phyloP scores from a whole-genome alignment of 192 early-diverging fungal genomes.

The Powellomyces hirtus region DNA sequence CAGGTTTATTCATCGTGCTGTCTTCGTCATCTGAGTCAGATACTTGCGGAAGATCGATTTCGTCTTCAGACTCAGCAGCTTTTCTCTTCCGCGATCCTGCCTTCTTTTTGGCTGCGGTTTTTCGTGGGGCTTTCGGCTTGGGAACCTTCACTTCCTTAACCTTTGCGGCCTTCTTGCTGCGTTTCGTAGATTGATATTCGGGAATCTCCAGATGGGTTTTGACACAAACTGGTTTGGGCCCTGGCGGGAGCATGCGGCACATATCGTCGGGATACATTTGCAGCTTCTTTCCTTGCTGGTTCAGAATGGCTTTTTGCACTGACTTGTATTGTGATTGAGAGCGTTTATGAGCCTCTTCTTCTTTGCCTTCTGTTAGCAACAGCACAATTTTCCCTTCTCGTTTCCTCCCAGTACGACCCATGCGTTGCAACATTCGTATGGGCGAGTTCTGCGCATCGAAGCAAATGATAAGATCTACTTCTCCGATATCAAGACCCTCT shows the following conservation, averaged over 20 bases:
- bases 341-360: constrained; percentile 56
- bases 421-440: constrained; percentile 68
- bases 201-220: constrained; percentile 52
- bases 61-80: neutral
- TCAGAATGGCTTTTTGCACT: constrained; percentile 63
- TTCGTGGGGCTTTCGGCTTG: neutral
- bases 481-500: constrained; percentile 95
- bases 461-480: constrained; percentile 90
- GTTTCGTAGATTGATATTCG: constrained; percentile 23
- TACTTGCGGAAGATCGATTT: no score
- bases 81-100: neutral
- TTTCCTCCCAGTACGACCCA: constrained; percentile 79
- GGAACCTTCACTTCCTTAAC: constrained; percentile 8
- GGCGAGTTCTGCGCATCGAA: constrained; percentile 78
- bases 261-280: constrained; percentile 44
- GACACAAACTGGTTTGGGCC: constrained; percentile 45
- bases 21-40: no score
- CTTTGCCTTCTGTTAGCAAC: constrained; percentile 65
- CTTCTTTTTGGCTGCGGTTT: constrained; percentile 6
- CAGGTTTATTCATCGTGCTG: no score
- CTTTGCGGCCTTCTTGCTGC: constrained; percentile 21
- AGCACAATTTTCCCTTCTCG: constrained; percentile 64
- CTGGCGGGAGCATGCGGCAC: constrained; percentile 51
- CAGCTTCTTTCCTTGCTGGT: constrained; percentile 47
- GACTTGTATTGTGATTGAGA: constrained; percentile 58